Evolutionary conservation across 2,329 filamentous ascomycete species (phyloP), one percentile per base, ranked within the genome.

Genomic region (Dryadomyces quercivorus): DNA sequence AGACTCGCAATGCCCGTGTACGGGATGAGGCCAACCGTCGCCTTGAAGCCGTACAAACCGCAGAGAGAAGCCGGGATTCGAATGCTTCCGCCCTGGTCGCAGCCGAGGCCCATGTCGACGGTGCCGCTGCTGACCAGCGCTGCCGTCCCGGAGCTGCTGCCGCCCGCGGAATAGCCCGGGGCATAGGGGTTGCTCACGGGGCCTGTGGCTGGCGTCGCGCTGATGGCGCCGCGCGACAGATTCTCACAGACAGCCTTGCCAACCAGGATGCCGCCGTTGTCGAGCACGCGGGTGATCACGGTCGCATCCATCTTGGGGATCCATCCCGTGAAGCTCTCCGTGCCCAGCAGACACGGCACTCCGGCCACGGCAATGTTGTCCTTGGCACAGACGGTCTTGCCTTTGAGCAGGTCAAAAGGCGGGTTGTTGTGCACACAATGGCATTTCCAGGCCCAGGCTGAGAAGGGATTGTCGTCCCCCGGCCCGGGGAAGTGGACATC

Each of bases 201-300:
- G 0, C 74, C 74, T 3, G 69, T 70, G n/a, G 71, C 67, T 0
- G 71, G 68, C 5, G 72, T 72, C 51, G 65, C 67, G 10, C 69
- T 72, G 16, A 73, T 58, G 5, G 68, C 69, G 10, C 69, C 69
- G 55, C 69, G 65, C 47, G 68, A 73, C 44, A 74, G 65, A 58
- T 75, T 74, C 60, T 76, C 74, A 57, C 74, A 77, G 3, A 70
- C 72, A 47, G 65, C 69, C 50, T 71, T 72, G 12, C 74, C 74
- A 8, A 61, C 61, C 18, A 77, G 66, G 2, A 60, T 69, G 5
- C 65, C 74, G 2, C 71, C 72, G 18, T 67, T 65, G 26, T 68
- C 66, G 34, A 76, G 62, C 0, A 73, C 63, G 2, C 73, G 66
- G 3, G 66, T 66, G 1, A 72, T 71, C 18, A 75, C 65, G 0